Evolutionary conservation across 352 stramenopile genomes (phyloP), one percentile per base, ranked within the genome.

Genomic region (Globisporangium paddicum): DNA sequence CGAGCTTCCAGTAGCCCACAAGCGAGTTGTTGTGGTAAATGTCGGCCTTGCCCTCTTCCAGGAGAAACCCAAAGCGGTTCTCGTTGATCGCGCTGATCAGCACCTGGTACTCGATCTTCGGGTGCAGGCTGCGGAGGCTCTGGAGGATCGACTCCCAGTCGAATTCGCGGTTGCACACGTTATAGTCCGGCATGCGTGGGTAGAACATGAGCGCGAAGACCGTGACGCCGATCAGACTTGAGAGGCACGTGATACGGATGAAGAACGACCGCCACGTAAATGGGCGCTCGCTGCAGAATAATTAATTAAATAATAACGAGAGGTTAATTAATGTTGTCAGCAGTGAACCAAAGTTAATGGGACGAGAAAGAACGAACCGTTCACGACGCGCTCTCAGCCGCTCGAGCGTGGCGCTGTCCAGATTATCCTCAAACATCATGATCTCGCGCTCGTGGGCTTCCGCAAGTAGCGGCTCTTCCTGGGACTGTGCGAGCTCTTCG

Each of bases 121-220:
- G 86, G 37, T 89, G 71, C 6, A 93, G 49, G 37, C 72, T 84
- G 45, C 74, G 65, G 42, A 95, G 67, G 45, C 86, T 95, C 53
- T 85, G 71, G 14, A 95, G 60, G 61, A 93, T 91, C 9, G 86
- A 95, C 45, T 89, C 82, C 86, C 86, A 95, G 46, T 95, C 83
- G 62, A 95, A 95, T 63, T 93, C 69, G 16, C 85, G 86, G 42
- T 95, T 95, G 77, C 86, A 95, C 19, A 95, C 83, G 51, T 93
- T 90, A 71, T 95, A 95, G 63, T 95, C 83, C 1, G 86, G 86
- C 60, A 92, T 84, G 25, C 86, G 83, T 8, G 86, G 86, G 64
- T 92, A 95, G 50, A 91, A 95, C 86, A 95, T 95, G 40, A 95
- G 80, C 32, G 78, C 73, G 0, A 92, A 37, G 9, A 91, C 68